Evolutionary conservation across 2,329 filamentous ascomycete genomes (phyloP).

Genomic region (Bipolaris victoriae): DNA sequence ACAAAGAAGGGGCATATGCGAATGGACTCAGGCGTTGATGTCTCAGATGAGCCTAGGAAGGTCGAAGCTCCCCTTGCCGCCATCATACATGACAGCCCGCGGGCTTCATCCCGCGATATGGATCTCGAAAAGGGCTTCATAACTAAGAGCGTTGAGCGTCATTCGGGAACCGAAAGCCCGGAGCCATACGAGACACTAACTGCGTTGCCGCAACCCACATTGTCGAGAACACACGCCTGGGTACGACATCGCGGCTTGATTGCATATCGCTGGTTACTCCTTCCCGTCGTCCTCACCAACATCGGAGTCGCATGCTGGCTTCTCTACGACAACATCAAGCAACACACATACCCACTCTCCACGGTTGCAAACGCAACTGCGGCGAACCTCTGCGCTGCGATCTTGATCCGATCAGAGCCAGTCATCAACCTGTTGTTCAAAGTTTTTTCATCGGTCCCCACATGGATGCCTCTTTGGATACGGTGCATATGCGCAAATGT

Average conservation of each 20-base stretch:
- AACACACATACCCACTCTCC: constrained; percentile 29
- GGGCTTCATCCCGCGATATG: background rate
- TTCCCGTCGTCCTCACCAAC: constrained; percentile 37
- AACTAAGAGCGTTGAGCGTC: constrained; percentile 19
- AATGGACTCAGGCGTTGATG: constrained; percentile 5
- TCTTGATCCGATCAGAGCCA: constrained; percentile 47
- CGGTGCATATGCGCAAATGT: constrained; percentile 43
- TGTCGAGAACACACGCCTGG: constrained; percentile 39
- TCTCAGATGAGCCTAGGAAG: background rate
- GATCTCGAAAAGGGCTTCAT: constrained; percentile 20
- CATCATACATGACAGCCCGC: background rate
- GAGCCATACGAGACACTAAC: constrained; percentile 27
- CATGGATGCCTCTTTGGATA: constrained; percentile 38
- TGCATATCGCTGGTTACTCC: constrained; percentile 41
- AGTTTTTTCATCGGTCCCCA: constrained; percentile 44
- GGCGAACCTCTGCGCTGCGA: constrained; percentile 44
- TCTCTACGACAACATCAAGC: constrained; percentile 29
- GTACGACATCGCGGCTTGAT: constrained; percentile 43
- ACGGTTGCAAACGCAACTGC: constrained; percentile 47
- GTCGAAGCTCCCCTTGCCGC: background rate
- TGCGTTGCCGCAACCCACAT: constrained; percentile 32
- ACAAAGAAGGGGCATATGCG: background rate
- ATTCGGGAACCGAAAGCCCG: constrained; percentile 11
- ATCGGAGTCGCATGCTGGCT: constrained; percentile 36
- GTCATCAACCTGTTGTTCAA: constrained; percentile 47